These are phyloP conservation scores for Septoria linicola DNA, from an alignment of 2,329 filamentous ascomycete species.

Conservation along the genomic window DNA sequence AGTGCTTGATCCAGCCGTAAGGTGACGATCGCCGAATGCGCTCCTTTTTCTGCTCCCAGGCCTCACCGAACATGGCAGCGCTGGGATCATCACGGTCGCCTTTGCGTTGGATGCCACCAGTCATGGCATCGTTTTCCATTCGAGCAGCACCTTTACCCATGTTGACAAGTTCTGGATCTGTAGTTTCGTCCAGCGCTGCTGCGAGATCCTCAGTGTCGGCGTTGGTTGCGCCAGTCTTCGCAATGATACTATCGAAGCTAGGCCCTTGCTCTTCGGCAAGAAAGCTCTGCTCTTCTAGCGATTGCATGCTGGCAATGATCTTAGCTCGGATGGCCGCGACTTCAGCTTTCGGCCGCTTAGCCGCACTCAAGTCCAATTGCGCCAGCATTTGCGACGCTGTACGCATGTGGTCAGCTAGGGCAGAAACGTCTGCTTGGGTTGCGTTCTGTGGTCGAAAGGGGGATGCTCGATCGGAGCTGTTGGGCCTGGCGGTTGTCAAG, in stretches of 20 bases:
- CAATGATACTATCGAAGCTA: slow-evolving; percentile 80
- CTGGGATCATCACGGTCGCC: slow-evolving; percentile 83
- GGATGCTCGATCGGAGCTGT: slow-evolving; percentile 64
- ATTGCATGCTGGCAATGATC: slow-evolving; percentile 90
- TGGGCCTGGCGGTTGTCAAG: slow-evolving; percentile 56
- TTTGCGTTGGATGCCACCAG: slow-evolving; percentile 75
- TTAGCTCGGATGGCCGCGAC: slow-evolving; percentile 81
- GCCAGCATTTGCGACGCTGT: slow-evolving; percentile 85
- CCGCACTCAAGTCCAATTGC: slow-evolving; percentile 75
- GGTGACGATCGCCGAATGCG: slow-evolving; percentile 79
- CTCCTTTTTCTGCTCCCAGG: slow-evolving; percentile 81
- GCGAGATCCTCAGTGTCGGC: slow-evolving; percentile 53
- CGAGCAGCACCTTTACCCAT: slow-evolving; percentile 72
- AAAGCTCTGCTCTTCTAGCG: slow-evolving; percentile 80
- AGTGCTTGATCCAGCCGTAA: slow-evolving; percentile 87
- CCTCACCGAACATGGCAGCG: slow-evolving; percentile 81
- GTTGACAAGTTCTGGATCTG: slow-evolving; percentile 51
- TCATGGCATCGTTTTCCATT: slow-evolving; percentile 89
- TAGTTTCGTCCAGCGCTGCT: slow-evolving; percentile 30
- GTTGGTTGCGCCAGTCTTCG: slow-evolving; percentile 60
- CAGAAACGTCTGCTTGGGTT: slow-evolving; percentile 78
- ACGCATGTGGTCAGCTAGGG: slow-evolving; percentile 81
- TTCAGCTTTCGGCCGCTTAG: slow-evolving; percentile 75
- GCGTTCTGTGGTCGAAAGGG: slow-evolving; percentile 52
- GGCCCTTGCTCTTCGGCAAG: slow-evolving; percentile 70